Base-by-base conservation (phyloP, 225 moss, liverwort and hornwort genomes). In the Lunularia cruciata region DNA sequence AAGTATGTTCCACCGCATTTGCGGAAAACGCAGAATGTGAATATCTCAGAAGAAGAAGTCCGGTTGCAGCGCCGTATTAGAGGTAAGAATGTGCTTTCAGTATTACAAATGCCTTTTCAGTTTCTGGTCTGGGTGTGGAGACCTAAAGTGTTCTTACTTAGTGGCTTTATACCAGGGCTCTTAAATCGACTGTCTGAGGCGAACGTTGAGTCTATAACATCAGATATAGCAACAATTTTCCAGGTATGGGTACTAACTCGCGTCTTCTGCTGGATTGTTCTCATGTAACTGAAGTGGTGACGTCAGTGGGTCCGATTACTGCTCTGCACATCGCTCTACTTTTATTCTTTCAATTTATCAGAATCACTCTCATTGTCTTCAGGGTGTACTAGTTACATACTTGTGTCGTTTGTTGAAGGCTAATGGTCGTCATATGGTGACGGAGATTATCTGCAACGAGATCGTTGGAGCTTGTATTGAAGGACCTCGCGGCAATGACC, bases 401-500 rank as follows among this genome's bases (percentile, higher is more conserved):
- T 1, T 33, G 8, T 60, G 22, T 57, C 47, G 23, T 35, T 57
- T 56, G 32, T 65, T 58, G 46, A 62, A 98, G 98, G 91, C 72
- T 65, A 81, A 98, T 85, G 89, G 98, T 46, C 89, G 93, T 70
- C 83, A 87, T 70, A 39, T 89, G 60, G 88, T 93, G 34, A 89
- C 91, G 43, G 91, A 91, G 58, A 78, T 93, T 52, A 85, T 98
- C 60, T 81, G 77, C 1, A 75, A 77, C 34, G 98, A 98, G 79
- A 91, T 98, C 8, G 81, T 98, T 37, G 88, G 89, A 79, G 84
- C 91, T 16, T 98, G 93, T 80, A 85, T 89, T 63, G 86, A 87
- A 65, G 93, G 98, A 73, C 98, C 98, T 70, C 98, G 98, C 40
- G 98, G 98, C 56, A 98, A 93, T 77, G 93, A 93, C 63, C 98